Evolutionary conservation across 2,329 filamentous ascomycete species (phyloP).

Genomic region (Aspergillus sp.): DNA sequence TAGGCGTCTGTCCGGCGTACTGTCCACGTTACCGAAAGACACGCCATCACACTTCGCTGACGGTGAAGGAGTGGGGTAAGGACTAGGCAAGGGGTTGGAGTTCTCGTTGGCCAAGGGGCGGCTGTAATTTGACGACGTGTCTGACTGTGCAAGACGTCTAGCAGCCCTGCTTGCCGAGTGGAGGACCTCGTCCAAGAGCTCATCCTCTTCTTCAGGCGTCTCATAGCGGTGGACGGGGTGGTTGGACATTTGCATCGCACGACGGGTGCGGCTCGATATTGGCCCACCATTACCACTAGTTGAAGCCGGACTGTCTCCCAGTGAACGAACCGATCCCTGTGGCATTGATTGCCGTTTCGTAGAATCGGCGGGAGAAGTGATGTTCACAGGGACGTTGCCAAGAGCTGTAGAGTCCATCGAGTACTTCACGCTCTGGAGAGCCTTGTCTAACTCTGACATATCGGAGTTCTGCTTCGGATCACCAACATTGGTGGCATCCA

Average conservation of each 20-base stretch:
- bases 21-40: conserved; percentile 63
- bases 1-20: conserved; percentile 62
- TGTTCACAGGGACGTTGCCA: conserved; percentile 38
- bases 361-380: conserved; percentile 31
- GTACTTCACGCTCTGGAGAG: conserved; percentile 60
- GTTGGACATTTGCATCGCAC: conserved; percentile 67
- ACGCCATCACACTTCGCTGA: conserved; percentile 80
- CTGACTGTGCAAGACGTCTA: conserved; percentile 61
- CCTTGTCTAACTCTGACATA: conserved; percentile 61
- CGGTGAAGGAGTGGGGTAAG: conserved; percentile 71
- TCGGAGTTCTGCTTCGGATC: conserved; percentile 50
- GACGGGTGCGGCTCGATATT: conserved; percentile 75
- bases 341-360: conserved; percentile 43
- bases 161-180: conserved; percentile 74
- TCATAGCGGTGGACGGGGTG: conserved; percentile 85
- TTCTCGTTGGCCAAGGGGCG: conserved; percentile 29
- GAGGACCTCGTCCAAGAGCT: conserved; percentile 86
- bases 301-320: conserved; percentile 28
- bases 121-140: conserved; percentile 58
- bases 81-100: conserved; percentile 40
- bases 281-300: conserved; percentile 44
- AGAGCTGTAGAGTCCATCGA: conserved; percentile 51
- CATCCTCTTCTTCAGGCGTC: conserved; percentile 93
- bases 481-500: conserved; percentile 60
- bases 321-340: conserved; percentile 30